A percentile compares a stretch with the other conserved stretches of the same genome.
Evolutionary conservation across 192 early-diverging fungal species (phyloP).

Genomic region (Radiomyces spectabilis): DNA sequence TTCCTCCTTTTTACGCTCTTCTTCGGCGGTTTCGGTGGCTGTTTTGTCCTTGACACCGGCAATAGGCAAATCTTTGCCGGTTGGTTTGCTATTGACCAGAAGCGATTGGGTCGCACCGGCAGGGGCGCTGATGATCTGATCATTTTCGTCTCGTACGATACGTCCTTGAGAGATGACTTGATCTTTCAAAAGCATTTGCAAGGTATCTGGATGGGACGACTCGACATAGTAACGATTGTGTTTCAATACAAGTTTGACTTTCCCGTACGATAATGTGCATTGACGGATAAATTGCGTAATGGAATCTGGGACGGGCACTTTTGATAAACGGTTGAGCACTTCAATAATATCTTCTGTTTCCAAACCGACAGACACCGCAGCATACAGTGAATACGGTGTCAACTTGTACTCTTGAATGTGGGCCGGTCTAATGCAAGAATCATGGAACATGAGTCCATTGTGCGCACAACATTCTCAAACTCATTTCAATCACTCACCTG

Average conservation of each 20-base stretch:
- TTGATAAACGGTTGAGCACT: constrained; percentile 84
- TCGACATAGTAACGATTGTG: constrained; percentile 94
- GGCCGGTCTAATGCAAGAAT: constrained; percentile 43
- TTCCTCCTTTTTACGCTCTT: constrained; percentile 22
- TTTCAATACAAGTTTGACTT: constrained; percentile 95
- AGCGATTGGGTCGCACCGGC: constrained; percentile 10
- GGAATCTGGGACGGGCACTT: constrained; percentile 70
- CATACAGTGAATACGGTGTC: constrained; percentile 92
- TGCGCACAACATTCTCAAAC: not conserved
- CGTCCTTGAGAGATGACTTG: constrained; percentile 57
- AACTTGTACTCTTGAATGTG: constrained; percentile 92
- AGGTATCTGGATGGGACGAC: constrained; percentile 71
- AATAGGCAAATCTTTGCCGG: constrained; percentile 59
- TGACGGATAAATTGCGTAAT: constrained; percentile 70
- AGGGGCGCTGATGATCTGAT: constrained; percentile 8
- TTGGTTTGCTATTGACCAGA: constrained; percentile 31
- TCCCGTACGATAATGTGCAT: constrained; percentile 86
- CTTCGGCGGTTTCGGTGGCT: constrained; percentile 13
- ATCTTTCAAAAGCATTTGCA: constrained; percentile 76
- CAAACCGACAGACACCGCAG: constrained; percentile 96
- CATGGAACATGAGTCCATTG: not conserved
- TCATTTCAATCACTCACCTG: constrained; percentile 36
- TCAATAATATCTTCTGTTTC: constrained; percentile 87
- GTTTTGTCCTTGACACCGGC: constrained; percentile 38
- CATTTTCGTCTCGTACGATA: constrained; percentile 49